Conservation (phyloP, 2,329 filamentous ascomycete species). For the Nigrograna mackinnonii region DNA sequence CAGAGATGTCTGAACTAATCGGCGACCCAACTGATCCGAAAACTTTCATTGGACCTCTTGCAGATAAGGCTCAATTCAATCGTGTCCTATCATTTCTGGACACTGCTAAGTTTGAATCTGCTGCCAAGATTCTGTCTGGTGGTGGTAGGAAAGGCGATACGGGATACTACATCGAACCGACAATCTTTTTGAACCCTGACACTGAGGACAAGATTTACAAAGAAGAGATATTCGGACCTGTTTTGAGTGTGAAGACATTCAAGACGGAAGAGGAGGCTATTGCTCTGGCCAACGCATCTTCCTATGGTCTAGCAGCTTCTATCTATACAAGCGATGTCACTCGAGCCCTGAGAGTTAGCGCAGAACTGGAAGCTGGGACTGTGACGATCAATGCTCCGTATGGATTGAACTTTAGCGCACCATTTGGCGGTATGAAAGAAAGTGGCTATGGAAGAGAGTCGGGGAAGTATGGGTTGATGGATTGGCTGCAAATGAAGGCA, state of each 20-base stretch:
- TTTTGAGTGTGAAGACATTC: not conserved
- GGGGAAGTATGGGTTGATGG: not conserved
- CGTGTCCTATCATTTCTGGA: not conserved
- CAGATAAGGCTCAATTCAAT: not conserved
- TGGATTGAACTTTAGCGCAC: not conserved
- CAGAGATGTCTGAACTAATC: not conserved
- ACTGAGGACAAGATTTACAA: not conserved
- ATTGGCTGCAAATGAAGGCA: not conserved
- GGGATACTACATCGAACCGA: not conserved
- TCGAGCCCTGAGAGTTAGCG: constrained; percentile 48
- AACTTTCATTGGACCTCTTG: not conserved
- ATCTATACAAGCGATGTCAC: constrained; percentile 51
- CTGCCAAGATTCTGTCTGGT: not conserved
- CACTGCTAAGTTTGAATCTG: not conserved
- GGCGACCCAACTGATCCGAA: not conserved
- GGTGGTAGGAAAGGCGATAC: not conserved
- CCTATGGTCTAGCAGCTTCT: not conserved
- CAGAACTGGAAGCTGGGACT: constrained; percentile 50
- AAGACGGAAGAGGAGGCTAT: not conserved
- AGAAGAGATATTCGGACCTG: not conserved
- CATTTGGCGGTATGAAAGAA: not conserved
- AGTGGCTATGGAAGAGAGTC: not conserved
- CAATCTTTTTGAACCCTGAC: not conserved
- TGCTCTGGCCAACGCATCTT: not conserved
- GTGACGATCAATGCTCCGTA: constrained; percentile 53